Conservation (phyloP, 306 rosid genomes). For the Astragalus glycyphyllos region DNA sequence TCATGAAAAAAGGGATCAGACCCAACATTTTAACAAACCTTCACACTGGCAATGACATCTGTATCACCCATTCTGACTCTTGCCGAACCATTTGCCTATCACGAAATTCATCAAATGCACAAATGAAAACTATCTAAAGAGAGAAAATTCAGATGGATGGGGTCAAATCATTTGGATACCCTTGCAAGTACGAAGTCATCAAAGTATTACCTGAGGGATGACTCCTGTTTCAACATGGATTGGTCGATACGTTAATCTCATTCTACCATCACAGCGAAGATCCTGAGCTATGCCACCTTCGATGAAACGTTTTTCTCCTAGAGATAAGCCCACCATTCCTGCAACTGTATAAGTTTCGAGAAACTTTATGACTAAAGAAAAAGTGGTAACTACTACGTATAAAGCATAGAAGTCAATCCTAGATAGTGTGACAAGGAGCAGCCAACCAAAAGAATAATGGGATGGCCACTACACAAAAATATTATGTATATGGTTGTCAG, state of each 20-base stretch:
- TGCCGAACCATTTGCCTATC: conserved; percentile 88
- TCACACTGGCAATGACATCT: conserved; percentile 83
- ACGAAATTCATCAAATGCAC: conserved; percentile 37
- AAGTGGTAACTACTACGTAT: neutral
- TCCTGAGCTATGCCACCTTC: conserved; percentile 89
- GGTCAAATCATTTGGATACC: conserved; percentile 4
- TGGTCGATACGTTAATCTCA: conserved; percentile 71
- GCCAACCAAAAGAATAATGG: neutral
- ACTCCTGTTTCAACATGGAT: conserved; percentile 77
- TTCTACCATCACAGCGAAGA: conserved; percentile 89
- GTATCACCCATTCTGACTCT: conserved; percentile 83
- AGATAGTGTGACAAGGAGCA: neutral
- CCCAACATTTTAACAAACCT: conserved; percentile 58
- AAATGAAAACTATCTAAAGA: conserved; percentile 14
- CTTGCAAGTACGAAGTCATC: conserved; percentile 19
- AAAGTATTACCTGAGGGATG: conserved; percentile 69
- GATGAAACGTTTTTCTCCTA: conserved; percentile 72
- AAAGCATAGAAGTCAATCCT: neutral
- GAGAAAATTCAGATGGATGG: neutral
- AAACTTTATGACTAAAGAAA: conserved; percentile 7
- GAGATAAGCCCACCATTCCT: conserved; percentile 76
- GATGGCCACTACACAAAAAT: neutral
- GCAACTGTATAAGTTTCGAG: conserved; percentile 4
- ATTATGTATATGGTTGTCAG: conserved; percentile 6
- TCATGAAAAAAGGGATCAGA: conserved; percentile 10